A percentile compares a stretch with the other conserved stretches of the same genome.
Conservation (phyloP, 495 filamentous ascomycete species). For the Aspergillus taichungensis region DNA sequence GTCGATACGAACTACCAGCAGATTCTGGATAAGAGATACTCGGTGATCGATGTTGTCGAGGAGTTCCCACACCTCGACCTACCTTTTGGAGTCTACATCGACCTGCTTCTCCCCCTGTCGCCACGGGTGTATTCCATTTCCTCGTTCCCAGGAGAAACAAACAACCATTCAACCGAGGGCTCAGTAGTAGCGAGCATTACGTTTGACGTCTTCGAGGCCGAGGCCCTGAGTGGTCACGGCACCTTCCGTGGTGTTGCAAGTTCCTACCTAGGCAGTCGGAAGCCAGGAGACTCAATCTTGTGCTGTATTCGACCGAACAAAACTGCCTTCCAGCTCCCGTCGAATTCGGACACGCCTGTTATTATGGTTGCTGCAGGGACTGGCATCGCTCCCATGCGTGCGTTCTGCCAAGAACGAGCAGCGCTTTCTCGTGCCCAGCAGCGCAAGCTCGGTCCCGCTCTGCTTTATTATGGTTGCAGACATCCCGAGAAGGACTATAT, state of each 20-base stretch:
- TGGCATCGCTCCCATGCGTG: conserved; percentile 32
- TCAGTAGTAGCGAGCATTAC: not conserved
- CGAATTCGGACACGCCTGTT: conserved; percentile 14
- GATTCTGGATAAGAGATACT: not conserved
- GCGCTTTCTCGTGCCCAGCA: not conserved
- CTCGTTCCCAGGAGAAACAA: conserved; percentile 42
- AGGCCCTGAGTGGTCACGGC: not conserved
- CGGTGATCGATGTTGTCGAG: conserved; percentile 5
- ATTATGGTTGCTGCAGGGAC: conserved; percentile 29
- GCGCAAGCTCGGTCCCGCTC: not conserved
- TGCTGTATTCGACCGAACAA: not conserved
- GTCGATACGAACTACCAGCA: not conserved
- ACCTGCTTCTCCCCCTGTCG: conserved; percentile 41
- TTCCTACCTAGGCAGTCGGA: not conserved
- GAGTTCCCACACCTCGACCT: conserved; percentile 35
- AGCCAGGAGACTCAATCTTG: conserved; percentile 1
- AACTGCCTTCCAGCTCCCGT: conserved; percentile 15
- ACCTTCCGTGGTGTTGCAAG: conserved; percentile 1
- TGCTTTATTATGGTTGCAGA: conserved; percentile 18
- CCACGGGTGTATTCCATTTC: conserved; percentile 67
- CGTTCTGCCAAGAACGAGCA: conserved; percentile 25
- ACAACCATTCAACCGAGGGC: not conserved
- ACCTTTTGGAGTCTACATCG: conserved; percentile 49
- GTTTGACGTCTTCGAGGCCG: not conserved
- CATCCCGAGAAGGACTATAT: conserved; percentile 21